These are phyloP conservation scores for Metroxylon sagu DNA, from an alignment of 176 grass and related monocot genomes.

Conservation along the genomic window DNA sequence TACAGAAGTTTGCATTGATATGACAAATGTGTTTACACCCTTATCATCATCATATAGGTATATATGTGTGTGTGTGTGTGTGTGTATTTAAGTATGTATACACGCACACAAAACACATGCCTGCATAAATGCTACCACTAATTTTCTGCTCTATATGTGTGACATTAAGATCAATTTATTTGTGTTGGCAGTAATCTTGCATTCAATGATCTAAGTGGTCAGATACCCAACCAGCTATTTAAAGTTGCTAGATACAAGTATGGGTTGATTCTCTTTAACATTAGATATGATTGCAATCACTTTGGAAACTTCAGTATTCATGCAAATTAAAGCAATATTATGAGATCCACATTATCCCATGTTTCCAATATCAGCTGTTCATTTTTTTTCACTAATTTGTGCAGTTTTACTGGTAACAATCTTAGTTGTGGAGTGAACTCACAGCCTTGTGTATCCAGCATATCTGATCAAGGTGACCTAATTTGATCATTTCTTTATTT, in stretches of 20 bases:
- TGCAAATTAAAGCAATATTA: too few species aligned
- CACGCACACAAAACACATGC: too few species aligned
- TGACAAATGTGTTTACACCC: not conserved
- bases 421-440: conserved; percentile 56
- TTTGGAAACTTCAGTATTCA: too few species aligned
- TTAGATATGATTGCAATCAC: too few species aligned
- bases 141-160: too few species aligned
- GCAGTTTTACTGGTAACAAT: conserved; percentile 60
- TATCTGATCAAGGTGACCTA: conserved; percentile 18
- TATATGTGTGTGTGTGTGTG: too few species aligned
- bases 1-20: not conserved
- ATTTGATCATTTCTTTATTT: not conserved
- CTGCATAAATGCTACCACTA: too few species aligned
- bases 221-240: conserved; percentile 46
- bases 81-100: too few species aligned
- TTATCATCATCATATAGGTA: too few species aligned
- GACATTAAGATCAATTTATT: not conserved
- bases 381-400: conserved; percentile 7
- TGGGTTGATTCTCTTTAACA: not conserved
- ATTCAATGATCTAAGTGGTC: conserved; percentile 46
- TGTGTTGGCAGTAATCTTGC: conserved; percentile 60
- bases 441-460: conserved; percentile 14
- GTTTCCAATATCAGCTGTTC: not conserved
- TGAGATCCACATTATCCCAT: too few species aligned
- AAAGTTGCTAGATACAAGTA: conserved; percentile 60